phyloP scores from a whole-genome alignment of 176 grass and related monocot species.

The Miscanthus lutarioriparius region DNA sequence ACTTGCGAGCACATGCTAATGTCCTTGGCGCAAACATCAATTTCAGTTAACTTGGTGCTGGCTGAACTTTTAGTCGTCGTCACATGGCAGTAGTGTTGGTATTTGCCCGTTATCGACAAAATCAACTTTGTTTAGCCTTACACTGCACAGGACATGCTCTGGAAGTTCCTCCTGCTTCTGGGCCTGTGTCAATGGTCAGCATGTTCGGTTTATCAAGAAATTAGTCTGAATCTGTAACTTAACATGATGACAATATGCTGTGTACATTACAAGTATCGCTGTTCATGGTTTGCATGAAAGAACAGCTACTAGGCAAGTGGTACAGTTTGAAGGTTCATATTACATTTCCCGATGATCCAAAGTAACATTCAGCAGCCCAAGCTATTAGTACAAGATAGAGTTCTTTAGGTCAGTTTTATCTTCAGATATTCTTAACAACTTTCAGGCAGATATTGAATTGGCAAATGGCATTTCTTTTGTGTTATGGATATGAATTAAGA shows the following conservation, averaged over 20 bases:
- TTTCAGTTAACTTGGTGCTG: slow-evolving; percentile 16
- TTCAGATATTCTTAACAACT: neutral
- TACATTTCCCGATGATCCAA: neutral
- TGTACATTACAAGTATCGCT: neutral
- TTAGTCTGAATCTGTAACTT: neutral
- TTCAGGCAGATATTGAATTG: neutral
- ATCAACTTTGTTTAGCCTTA: slow-evolving; percentile 82
- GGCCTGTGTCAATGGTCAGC: slow-evolving; percentile 58
- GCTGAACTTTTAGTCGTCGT: slow-evolving; percentile 47
- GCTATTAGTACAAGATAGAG: neutral
- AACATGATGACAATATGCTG: neutral
- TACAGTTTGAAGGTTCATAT: neutral
- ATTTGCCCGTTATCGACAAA: slow-evolving; percentile 82
- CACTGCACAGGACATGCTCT: slow-evolving; percentile 87
- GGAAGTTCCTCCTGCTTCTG: slow-evolving; percentile 98
- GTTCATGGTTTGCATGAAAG: neutral
- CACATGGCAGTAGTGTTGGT: slow-evolving; percentile 68
- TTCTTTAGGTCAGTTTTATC: slow-evolving; percentile 9
- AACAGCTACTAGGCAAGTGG: neutral
- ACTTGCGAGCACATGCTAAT: neutral
- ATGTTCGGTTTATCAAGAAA: slow-evolving; percentile 31
- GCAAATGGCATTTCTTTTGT: neutral
- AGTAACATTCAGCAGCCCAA: too few relatives aligned
- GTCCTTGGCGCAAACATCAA: slow-evolving; percentile 28
- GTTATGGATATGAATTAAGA: neutral